Conservation (phyloP, 2,329 filamentous ascomycete species). For the Fusarium penzigii region DNA sequence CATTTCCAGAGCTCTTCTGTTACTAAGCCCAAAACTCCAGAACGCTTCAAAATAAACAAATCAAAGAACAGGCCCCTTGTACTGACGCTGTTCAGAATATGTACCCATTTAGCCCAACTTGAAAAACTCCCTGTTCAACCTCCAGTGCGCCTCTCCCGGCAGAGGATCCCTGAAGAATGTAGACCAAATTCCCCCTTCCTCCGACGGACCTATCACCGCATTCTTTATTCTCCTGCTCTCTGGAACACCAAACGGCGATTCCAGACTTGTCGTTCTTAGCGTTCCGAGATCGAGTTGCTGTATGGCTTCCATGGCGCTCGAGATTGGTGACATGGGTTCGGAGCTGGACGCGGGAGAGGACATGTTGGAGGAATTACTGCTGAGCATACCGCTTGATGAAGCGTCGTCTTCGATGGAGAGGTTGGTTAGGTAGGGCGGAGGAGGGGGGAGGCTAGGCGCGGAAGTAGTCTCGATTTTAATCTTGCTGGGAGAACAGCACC, state of each 20-base stretch:
- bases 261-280: conserved; percentile 10
- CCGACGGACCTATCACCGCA: conserved; percentile 27
- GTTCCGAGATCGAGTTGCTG: conserved; percentile 12
- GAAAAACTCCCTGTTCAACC: conserved; percentile 30
- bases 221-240: conserved; percentile 34
- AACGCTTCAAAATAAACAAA: background rate
- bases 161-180: conserved; percentile 33
- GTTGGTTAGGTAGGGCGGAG: conserved; percentile 17
- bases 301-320: conserved; percentile 16
- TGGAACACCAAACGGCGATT: conserved; percentile 31
- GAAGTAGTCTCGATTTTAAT: conserved; percentile 12
- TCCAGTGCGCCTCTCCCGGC: conserved; percentile 29
- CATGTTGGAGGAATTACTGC: background rate
- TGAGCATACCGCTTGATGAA: background rate
- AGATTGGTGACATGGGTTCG: conserved; percentile 12
- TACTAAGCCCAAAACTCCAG: too few species aligned
- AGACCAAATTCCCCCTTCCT: conserved; percentile 27
- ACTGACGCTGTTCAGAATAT: background rate
- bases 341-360: conserved; percentile 6
- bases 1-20: too few species aligned
- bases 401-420: conserved; percentile 7
- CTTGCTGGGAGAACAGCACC: conserved; percentile 1
- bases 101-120: background rate
- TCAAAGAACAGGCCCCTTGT: background rate
- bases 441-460: conserved; percentile 10